phyloP scores from a whole-genome alignment of 306 rosid species.

The Vigna mungo region DNA sequence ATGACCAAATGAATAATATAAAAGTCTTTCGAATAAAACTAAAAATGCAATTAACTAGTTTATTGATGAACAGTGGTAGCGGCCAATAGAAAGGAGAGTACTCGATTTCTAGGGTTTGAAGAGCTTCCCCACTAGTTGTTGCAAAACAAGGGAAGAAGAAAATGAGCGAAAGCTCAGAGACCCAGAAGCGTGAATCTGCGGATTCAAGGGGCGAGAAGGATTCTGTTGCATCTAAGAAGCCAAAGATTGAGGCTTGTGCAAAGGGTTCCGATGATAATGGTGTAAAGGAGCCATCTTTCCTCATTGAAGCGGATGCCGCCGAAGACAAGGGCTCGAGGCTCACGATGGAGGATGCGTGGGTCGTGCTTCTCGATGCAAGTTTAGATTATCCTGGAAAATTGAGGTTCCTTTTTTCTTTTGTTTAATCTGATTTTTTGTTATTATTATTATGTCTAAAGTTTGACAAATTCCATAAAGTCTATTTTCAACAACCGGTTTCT shows the following conservation, averaged over 20 bases:
- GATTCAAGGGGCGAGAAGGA: conserved; percentile 37
- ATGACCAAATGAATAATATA: too few species aligned
- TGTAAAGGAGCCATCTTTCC: conserved; percentile 50
- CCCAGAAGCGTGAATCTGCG: conserved; percentile 46
- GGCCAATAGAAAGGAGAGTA: not conserved
- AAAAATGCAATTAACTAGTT: too few species aligned
- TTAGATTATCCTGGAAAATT: conserved; percentile 64
- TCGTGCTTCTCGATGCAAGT: conserved; percentile 67
- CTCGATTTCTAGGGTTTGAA: conserved; percentile 40
- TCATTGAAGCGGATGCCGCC: conserved; percentile 79
- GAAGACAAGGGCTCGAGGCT: conserved; percentile 90
- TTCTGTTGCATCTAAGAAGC: conserved; percentile 28
- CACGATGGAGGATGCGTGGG: conserved; percentile 87
- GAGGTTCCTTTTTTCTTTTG: conserved; percentile 54
- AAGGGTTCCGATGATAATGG: conserved; percentile 21
- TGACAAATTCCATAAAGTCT: not conserved
- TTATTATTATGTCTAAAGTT: not conserved
- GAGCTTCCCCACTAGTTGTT: not conserved
- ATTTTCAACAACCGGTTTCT: not conserved
- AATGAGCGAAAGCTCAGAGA: conserved; percentile 40
- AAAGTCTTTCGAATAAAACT: too few species aligned
- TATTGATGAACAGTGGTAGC: too few species aligned
- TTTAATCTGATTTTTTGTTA: not conserved
- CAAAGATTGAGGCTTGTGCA: conserved; percentile 34
- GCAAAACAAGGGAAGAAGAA: not conserved